Conservation (phyloP, 257 asterid genomes). For the Henckelia pumila region DNA sequence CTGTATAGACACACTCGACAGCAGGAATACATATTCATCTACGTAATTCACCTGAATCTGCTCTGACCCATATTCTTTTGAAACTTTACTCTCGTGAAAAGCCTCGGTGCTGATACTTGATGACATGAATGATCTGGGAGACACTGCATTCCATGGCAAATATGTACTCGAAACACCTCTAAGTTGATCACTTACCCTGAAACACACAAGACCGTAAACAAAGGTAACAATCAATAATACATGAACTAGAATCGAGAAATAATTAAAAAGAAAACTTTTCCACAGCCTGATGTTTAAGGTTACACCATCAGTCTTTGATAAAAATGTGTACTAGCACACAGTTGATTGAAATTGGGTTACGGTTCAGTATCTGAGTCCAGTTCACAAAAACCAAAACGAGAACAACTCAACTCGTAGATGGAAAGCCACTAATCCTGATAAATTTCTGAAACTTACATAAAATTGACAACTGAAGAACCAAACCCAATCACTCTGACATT, state of each 20-base stretch:
- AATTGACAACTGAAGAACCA: conserved; percentile 5
- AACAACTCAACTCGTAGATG: background rate
- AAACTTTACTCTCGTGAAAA: conserved; percentile 44
- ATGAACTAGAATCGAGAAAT: background rate
- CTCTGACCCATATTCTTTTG: conserved; percentile 84
- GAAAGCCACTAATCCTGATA: conserved; percentile 4
- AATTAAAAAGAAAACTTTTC: conserved; percentile 4
- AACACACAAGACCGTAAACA: conserved; percentile 28
- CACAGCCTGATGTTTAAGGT: background rate
- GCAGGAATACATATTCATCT: conserved; percentile 19
- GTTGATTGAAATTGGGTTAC: background rate
- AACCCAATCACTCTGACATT: background rate
- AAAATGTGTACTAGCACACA: background rate
- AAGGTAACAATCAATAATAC: conserved; percentile 7
- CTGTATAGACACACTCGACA: conserved; percentile 9
- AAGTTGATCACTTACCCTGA: conserved; percentile 52
- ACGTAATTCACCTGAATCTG: conserved; percentile 85
- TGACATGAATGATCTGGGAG: conserved; percentile 76
- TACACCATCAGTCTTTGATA: background rate
- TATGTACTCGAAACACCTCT: conserved; percentile 37
- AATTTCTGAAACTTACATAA: background rate
- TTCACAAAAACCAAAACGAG: background rate
- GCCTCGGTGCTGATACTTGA: conserved; percentile 61
- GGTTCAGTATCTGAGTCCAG: background rate
- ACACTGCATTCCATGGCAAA: conserved; percentile 40